Evolutionary conservation across 2,329 filamentous ascomycete species (phyloP), one percentile per base, ranked within the genome.

Genomic region (Alternaria arbusti): DNA sequence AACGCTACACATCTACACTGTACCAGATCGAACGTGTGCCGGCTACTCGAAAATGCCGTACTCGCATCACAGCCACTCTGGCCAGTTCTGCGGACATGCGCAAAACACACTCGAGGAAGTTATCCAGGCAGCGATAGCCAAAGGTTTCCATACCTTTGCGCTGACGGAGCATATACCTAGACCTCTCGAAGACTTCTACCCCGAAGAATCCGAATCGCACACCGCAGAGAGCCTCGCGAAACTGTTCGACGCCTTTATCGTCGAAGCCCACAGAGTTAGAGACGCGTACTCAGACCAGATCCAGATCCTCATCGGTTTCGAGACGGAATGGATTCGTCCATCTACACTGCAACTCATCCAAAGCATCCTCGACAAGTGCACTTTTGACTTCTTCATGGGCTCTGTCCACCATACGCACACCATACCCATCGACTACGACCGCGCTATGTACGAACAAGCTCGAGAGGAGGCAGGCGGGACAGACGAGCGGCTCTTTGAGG

Each of bases 21-120:
- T 30, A 13, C 44, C n/a, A 26, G 5, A 46, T 36, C 20, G 20
- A 51, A 36, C 20, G 28, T 30, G 54, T 11, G 46, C n/a, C 28
- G 10, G 26, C 25, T 12, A 54, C n/a, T 11, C 20, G 25, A 46
- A 36, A 26, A 98, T 98, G 96, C 94, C 95, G 2, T 97, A 97
- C 83, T 96, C 96, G 5, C 96, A 98, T 85, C 96, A 99, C 82
- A 97, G 93, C 76, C 96, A 99, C 83, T 98, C 96, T 40, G 96
- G 96, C 67, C 93, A 99, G 79, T 99, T 99, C 84, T 99, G 96
- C 83, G 73, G 73, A 6, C 96, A 99, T 83, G 96, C 96, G 54
- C 89, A 91, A 77, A 89, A 97, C 78, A 86, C 89, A 20, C 87
- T 99, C 10, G 95, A 98, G 79, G 90, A 93, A 69, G 88, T 98